Base-by-base conservation (phyloP, 2,329 filamentous ascomycete genomes). In the Aspergillus sp. region DNA sequence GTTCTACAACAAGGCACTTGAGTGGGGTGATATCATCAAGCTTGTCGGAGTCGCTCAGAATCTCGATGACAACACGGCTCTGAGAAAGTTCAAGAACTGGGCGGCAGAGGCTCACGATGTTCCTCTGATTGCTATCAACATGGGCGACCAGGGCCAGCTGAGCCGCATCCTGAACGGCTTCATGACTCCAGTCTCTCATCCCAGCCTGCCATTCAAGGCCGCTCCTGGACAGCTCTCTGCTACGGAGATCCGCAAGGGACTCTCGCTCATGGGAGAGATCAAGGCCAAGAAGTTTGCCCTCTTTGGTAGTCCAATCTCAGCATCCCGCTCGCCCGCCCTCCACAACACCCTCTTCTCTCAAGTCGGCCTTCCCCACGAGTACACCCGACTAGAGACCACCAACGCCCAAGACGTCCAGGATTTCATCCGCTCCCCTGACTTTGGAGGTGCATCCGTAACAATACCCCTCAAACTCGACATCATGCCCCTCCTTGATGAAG, bases 101-200 rank as follows among this genome's bases (percentile, higher is more conserved):
- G 93, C 93, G 78, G 82, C 87, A 43, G 81, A 84, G 25, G 85
- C 91, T 1, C 90, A 96, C 72, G 84, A 90, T 57, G 87, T 88
- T n/a, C 94, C 93, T 0, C 80, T 99, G 59, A 97, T 99, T 69
- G 92, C 91, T 1, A 90, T 99, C 74, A 99, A 99, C 78, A 98
- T 99, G 94, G 93, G 94, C 31, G 83, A 87, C 52, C 82, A 86
- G 28, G 95, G 95, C 53, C 95, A 97, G 79, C 84, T 97, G 47
- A 97, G 92, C 72, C 89, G 95, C 38, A 89, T 99, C 49, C 81
- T 96, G 61, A 99, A 99, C 77, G 84, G 86, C 31, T 98, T 98
- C 82, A 87, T 99, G 81, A 98, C 95, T 0, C 95, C 95, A 0
- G 95, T 99, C 15, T 93, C 92, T 3, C 95, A 98, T 75, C 91